Evolutionary conservation across 2,329 filamentous ascomycete genomes (phyloP).

Genomic region (Falciphora oryzae): DNA sequence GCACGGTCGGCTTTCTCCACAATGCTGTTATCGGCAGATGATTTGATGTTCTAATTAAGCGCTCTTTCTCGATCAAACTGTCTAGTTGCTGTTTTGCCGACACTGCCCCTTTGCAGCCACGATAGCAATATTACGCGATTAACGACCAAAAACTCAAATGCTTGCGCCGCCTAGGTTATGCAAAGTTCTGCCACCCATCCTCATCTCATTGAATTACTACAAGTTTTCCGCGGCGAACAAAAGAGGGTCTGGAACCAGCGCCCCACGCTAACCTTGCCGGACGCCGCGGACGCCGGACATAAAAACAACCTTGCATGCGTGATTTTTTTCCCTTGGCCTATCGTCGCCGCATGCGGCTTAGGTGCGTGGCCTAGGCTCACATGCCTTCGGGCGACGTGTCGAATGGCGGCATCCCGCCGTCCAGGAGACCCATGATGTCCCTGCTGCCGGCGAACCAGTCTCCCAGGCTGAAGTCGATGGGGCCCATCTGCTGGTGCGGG

Average conservation of each 20-base stretch:
- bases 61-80: too few species aligned
- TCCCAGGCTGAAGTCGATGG: not conserved
- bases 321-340: not conserved
- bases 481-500: not conserved
- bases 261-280: too few species aligned
- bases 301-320: not conserved
- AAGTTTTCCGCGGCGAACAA: not conserved
- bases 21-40: not conserved
- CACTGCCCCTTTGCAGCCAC: too few species aligned
- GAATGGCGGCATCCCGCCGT: conserved; percentile 1
- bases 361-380: not conserved
- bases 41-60: not conserved
- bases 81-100: too few species aligned
- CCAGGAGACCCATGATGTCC: conserved; percentile 4
- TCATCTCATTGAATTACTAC: not conserved
- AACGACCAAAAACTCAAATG: not conserved
- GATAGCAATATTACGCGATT: too few species aligned
- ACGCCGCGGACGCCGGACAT: too few species aligned
- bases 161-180: not conserved
- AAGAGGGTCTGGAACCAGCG: too few species aligned
- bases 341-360: too few species aligned
- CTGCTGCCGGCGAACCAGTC: conserved; percentile 5
- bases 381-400: not conserved
- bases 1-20: not conserved
- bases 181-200: not conserved